A percentile compares a stretch with the other conserved stretches of the same genome.
Conservation (phyloP, 495 filamentous ascomycete species). For the Hypoxylon cercidicola region DNA sequence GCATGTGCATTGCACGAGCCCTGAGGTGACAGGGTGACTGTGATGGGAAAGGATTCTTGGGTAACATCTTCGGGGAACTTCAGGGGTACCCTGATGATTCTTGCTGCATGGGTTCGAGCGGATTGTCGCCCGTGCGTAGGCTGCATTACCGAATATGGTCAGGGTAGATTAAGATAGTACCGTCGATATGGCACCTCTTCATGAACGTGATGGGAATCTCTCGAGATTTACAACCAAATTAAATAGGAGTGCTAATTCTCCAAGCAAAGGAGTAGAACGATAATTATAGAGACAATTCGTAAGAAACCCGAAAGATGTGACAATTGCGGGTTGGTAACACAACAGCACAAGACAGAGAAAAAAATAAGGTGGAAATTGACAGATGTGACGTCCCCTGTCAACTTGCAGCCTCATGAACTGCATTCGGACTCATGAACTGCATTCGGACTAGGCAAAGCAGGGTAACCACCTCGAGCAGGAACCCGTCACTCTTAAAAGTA, state of each 20-base stretch:
- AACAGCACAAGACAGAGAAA: slow-evolving; percentile 20
- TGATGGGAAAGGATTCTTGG: slow-evolving; percentile 8
- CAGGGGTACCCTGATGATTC: slow-evolving; percentile 21
- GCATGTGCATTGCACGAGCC: slow-evolving; percentile 1
- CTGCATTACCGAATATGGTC: slow-evolving; percentile 32
- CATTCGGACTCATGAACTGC: slow-evolving; percentile 15
- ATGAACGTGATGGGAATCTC: slow-evolving; percentile 5
- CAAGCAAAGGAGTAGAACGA: too few species aligned
- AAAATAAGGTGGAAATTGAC: slow-evolving; percentile 17
- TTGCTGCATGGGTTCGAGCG: slow-evolving; percentile 26
- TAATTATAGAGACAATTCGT: too few species aligned
- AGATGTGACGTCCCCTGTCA: slow-evolving; percentile 34
- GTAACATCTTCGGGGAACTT: slow-evolving; percentile 18
- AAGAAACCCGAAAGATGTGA: too few species aligned
- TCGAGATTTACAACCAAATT: not conserved
- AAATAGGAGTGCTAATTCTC: not conserved
- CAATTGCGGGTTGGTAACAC: slow-evolving; percentile 8
- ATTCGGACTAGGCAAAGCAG: slow-evolving; percentile 4
- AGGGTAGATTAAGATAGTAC: slow-evolving; percentile 6
- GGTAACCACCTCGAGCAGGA: slow-evolving; percentile 18
- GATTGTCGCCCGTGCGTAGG: slow-evolving; percentile 28
- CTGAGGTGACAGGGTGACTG: not conserved
- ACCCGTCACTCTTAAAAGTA: slow-evolving; percentile 34
- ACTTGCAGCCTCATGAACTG: slow-evolving; percentile 34
- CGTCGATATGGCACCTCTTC: not conserved